Conservation (phyloP, 148 eudicot species). For the Vaccinium vitisidaea region DNA sequence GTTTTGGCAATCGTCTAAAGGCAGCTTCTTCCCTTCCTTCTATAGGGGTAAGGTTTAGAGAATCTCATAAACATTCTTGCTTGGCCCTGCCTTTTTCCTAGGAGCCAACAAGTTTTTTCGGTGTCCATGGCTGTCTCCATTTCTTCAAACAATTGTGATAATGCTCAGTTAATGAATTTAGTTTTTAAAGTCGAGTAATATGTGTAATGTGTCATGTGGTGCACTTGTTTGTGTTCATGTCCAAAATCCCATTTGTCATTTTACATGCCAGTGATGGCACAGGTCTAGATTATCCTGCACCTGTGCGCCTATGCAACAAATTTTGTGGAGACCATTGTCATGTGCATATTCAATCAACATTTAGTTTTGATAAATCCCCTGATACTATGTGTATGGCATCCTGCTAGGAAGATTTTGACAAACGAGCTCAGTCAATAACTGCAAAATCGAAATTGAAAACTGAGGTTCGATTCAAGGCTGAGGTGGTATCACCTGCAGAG, state of each 20-base stretch:
- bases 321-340: background rate
- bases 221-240: background rate
- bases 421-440: slow-evolving; percentile 77
- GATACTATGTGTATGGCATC: slow-evolving; percentile 12
- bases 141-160: background rate
- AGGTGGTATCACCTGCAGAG: slow-evolving; percentile 83
- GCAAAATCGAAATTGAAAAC: slow-evolving; percentile 76
- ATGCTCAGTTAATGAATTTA: background rate
- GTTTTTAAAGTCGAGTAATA: background rate
- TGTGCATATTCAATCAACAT: background rate
- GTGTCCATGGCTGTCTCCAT: background rate
- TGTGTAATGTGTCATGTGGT: background rate
- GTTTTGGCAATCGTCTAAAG: slow-evolving; percentile 67
- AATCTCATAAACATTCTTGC: background rate
- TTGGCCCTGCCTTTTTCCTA: background rate
- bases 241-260: background rate
- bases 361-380: background rate
- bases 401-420: slow-evolving; percentile 88
- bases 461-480: slow-evolving; percentile 84
- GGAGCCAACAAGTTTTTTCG: background rate
- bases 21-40: slow-evolving; percentile 84
- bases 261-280: background rate
- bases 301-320: background rate
- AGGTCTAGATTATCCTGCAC: background rate
- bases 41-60: slow-evolving; percentile 64